Evolutionary conservation across 2,329 filamentous ascomycete species (phyloP).

Genomic region (Penicillium concentricum): DNA sequence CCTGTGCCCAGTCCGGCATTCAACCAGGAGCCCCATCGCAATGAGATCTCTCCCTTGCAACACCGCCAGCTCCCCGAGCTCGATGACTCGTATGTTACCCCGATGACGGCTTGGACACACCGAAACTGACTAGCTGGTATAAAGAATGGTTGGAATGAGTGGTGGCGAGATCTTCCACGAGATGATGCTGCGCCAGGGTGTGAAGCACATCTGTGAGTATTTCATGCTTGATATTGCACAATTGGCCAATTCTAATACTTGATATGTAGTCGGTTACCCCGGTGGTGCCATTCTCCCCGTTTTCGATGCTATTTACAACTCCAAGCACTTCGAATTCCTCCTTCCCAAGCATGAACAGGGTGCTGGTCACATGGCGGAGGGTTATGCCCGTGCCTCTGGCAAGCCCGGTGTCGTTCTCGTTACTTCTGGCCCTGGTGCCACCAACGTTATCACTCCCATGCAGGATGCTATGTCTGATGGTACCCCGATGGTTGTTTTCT

Average conservation of each 20-base stretch:
- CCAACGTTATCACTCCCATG: conserved; percentile 94
- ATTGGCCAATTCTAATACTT: conserved; percentile 8
- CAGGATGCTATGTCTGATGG: conserved; percentile 95
- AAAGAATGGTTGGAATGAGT: conserved; percentile 85
- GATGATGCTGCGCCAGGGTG: conserved; percentile 92
- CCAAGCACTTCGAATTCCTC: conserved; percentile 92
- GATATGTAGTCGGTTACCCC: conserved; percentile 71
- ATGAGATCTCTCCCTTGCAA: conserved; percentile 68
- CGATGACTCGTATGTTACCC: conserved; percentile 71
- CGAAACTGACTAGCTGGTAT: conserved; percentile 5
- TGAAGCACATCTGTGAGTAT: conserved; percentile 89
- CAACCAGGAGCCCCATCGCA: conserved; percentile 54
- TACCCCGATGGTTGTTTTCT: conserved; percentile 93
- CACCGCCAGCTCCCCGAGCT: conserved; percentile 62
- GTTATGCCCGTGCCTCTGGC: conserved; percentile 89
- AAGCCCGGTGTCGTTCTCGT: conserved; percentile 95
- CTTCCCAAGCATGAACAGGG: conserved; percentile 96
- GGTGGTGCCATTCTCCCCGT: conserved; percentile 96
- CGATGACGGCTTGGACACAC: neutral
- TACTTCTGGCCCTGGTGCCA: conserved; percentile 93
- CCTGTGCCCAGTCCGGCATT: conserved; percentile 62
- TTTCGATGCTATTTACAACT: conserved; percentile 99
- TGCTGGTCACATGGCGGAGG: conserved; percentile 97
- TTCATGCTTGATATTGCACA: neutral
- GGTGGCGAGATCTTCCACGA: conserved; percentile 98